phyloP scores from a whole-genome alignment of 108 stramenopile species.

The Cyclotella sp. region DNA sequence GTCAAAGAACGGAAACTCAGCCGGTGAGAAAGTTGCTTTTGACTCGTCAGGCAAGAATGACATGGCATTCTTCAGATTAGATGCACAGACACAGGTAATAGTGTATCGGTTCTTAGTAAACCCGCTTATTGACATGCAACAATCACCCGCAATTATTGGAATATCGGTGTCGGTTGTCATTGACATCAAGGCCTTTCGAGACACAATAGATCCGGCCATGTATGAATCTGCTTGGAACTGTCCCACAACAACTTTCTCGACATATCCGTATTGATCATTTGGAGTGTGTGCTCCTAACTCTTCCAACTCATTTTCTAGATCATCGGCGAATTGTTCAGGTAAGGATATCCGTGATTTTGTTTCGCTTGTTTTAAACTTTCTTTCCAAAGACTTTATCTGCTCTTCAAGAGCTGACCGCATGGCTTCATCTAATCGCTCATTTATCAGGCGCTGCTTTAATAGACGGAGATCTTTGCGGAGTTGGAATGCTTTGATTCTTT shows the following conservation, averaged over 20 bases:
- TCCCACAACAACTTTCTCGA: not conserved
- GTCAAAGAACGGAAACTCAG: conserved; percentile 1
- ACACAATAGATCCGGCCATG: not conserved
- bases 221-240: conserved; percentile 7
- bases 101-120: not conserved
- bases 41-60: not conserved
- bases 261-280: not conserved
- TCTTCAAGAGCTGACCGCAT: not conserved
- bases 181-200: not conserved
- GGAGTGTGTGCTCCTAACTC: not conserved
- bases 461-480: conserved; percentile 3
- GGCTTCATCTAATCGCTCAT: not conserved
- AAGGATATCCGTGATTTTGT: not conserved
- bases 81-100: not conserved
- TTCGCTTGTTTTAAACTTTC: no score
- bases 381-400: not conserved
- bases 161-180: not conserved
- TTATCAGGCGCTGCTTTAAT: not conserved
- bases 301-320: not conserved
- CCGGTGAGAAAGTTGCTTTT: not conserved
- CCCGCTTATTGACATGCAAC: not conserved
- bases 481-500: conserved; percentile 11
- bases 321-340: not conserved
- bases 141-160: not conserved
- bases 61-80: not conserved